Conservation (phyloP, 805 yeast genomes). For the Monosporozyma unispora region DNA sequence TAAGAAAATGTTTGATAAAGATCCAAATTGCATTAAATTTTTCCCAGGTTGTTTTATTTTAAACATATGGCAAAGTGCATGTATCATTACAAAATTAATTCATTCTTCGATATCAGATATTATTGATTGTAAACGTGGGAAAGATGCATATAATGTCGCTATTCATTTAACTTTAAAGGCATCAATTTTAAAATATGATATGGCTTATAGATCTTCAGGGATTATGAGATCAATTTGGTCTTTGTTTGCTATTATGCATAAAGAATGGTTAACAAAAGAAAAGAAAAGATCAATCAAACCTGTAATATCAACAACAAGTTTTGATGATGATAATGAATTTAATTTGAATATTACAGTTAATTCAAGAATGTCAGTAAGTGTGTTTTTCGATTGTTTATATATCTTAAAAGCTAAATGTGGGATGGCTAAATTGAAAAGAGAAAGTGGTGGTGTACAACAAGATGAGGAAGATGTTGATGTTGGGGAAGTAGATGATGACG, state of each 20-base stretch:
- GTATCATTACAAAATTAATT: slow-evolving; percentile 66
- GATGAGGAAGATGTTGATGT: slow-evolving; percentile 30
- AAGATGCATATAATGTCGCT: slow-evolving; percentile 56
- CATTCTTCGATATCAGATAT: slow-evolving; percentile 65
- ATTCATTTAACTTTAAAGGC: slow-evolving; percentile 64
- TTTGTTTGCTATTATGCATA: slow-evolving; percentile 59
- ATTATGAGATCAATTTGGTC: slow-evolving; percentile 94
- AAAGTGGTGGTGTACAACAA: slow-evolving; percentile 12
- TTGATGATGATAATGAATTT: slow-evolving; percentile 20
- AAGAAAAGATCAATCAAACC: not conserved
- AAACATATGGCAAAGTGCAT: slow-evolving; percentile 86
- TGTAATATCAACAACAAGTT: not conserved
- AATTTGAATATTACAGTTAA: slow-evolving; percentile 48
- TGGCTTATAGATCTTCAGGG: slow-evolving; percentile 87
- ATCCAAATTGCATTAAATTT: slow-evolving; percentile 58
- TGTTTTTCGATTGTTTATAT: slow-evolving; percentile 85
- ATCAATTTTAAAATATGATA: slow-evolving; percentile 81
- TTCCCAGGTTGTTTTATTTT: slow-evolving; percentile 78
- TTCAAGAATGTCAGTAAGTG: slow-evolving; percentile 85
- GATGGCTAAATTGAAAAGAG: slow-evolving; percentile 54
- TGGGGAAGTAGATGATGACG: slow-evolving; percentile 26
- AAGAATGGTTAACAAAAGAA: slow-evolving; percentile 25
- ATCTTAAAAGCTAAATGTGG: slow-evolving; percentile 80
- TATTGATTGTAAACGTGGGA: slow-evolving; percentile 65
- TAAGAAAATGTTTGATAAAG: slow-evolving; percentile 47